Evolutionary conservation across 441 rosid genomes (phyloP).

Genomic region (Melastoma candidum): DNA sequence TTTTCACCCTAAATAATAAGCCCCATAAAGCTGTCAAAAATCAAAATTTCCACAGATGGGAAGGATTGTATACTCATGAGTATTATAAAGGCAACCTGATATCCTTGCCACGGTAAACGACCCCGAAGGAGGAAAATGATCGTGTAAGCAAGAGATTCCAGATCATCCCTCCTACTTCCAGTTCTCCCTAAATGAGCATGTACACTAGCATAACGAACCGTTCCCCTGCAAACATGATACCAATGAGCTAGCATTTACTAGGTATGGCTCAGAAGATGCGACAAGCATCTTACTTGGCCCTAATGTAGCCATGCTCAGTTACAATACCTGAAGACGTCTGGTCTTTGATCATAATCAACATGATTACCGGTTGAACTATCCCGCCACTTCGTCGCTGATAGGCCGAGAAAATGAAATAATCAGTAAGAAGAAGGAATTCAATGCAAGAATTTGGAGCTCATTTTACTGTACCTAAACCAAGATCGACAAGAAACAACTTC

Average conservation of each 20-base stretch:
- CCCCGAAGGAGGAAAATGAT: constrained; percentile 18
- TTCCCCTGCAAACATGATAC: constrained; percentile 15
- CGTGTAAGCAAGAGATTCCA: constrained; percentile 18
- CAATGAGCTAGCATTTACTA: no score
- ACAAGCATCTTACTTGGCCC: no score
- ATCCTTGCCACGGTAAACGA: constrained; percentile 20
- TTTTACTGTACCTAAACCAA: constrained; percentile 4
- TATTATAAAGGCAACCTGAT: constrained; percentile 11
- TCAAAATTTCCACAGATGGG: neutral
- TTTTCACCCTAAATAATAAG: constrained; percentile 14
- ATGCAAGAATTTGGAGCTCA: no score
- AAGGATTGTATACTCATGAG: neutral
- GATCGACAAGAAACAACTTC: constrained; percentile 1
- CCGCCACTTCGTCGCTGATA: no score
- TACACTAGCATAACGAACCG: constrained; percentile 19
- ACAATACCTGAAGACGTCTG: no score
- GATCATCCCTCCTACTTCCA: constrained; percentile 21
- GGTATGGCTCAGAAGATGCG: no score
- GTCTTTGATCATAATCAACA: no score
- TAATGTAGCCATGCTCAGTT: no score
- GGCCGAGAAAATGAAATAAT: no score
- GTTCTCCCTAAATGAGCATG: constrained; percentile 23
- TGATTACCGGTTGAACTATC: no score
- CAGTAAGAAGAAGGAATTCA: no score
- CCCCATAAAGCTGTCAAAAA: constrained; percentile 1